Percentiles rank a stretch among this genome's conserved stretches.
phyloP scores from a whole-genome alignment of 805 yeast species.

The Lipomyces oligophaga region DNA sequence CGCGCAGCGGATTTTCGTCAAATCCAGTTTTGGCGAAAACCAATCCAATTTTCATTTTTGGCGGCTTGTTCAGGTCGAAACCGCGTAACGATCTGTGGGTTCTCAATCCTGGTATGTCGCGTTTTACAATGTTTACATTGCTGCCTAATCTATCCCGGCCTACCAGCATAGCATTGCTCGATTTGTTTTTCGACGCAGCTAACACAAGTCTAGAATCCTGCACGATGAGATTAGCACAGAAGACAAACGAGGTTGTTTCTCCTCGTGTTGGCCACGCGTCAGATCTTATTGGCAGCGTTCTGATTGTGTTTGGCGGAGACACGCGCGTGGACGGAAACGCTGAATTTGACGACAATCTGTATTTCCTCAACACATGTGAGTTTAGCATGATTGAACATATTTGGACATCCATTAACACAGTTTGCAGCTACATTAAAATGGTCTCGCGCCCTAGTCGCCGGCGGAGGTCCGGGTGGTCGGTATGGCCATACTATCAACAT shows the following conservation, averaged over 20 bases:
- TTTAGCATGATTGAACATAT: neutral
- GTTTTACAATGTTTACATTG: too few species aligned
- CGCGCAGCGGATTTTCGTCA: conserved; percentile 81
- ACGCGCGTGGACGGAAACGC: conserved; percentile 51
- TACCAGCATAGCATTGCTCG: neutral
- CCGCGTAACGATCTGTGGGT: conserved; percentile 96
- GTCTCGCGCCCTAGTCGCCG: conserved; percentile 72
- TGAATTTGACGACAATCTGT: conserved; percentile 79
- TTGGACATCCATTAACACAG: neutral
- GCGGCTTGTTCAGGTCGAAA: conserved; percentile 81
- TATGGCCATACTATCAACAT: conserved; percentile 91
- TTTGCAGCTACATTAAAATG: conserved; percentile 61
- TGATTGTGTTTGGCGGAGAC: conserved; percentile 94
- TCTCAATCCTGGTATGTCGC: conserved; percentile 50
- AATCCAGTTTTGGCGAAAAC: conserved; percentile 71
- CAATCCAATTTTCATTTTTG: conserved; percentile 83
- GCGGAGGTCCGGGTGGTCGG: conserved; percentile 81
- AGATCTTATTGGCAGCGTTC: conserved; percentile 89
- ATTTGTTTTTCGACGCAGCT: neutral
- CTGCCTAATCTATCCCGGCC: conserved; percentile 31
- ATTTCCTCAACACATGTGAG: conserved; percentile 64
- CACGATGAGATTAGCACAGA: conserved; percentile 28
- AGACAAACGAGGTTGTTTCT: conserved; percentile 62
- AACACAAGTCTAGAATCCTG: conserved; percentile 32
- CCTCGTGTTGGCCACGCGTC: conserved; percentile 97